Base-by-base conservation (phyloP, 139 green algal genomes). In the Deuterostichococcus epilithicus region DNA sequence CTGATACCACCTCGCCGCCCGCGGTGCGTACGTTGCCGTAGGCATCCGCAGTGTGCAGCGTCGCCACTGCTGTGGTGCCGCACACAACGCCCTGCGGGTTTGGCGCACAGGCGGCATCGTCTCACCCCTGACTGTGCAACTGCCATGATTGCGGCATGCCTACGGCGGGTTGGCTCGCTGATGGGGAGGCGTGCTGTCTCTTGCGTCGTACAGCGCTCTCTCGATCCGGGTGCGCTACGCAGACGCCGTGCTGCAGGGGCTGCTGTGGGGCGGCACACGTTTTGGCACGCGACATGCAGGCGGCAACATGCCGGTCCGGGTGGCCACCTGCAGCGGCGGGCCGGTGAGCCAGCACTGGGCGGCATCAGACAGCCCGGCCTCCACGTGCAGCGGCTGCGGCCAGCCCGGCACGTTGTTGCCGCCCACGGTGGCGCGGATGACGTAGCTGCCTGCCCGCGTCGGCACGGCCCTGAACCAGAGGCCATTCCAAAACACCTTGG, bases 311-410 rank as follows among this genome's bases (percentile, higher is more conserved):
- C n/a, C n/a, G n/a, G n/a, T n/a, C n/a, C n/a, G n/a, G n/a, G n/a
- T n/a, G n/a, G 2, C 30, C 68, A 71, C 77, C 33, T 65, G 30
- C 25, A 65, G 34, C 28, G 72, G 73, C 6, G 60, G 25, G 8
- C 47, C 36, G 23, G 38, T 42, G 2, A 83, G 33, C 33, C 20
- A 59, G 52, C 67, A 71, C 25, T 68, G 52, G 3, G 22, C 37
- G 44, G 78, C 52, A 26, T 34, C 30, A 1, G 67, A 26, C 2
- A 32, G 33, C 28, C 52, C 59, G 3, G 78, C 67, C 47, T 60
- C 36, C 26, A 79, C 78, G 37, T 68, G 25, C 68, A 83, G 30
- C 22, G 37, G 25, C 36, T 38, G 70, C 13, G 78, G 78, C 78
- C 73, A 83, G 30, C 58, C 65, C 22, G 34, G 42, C 30, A 68